Evolutionary conservation across 768 basidiomycete genomes (phyloP), one percentile per base, ranked within the genome.

Genomic region (Phlebiopsis gigantea): DNA sequence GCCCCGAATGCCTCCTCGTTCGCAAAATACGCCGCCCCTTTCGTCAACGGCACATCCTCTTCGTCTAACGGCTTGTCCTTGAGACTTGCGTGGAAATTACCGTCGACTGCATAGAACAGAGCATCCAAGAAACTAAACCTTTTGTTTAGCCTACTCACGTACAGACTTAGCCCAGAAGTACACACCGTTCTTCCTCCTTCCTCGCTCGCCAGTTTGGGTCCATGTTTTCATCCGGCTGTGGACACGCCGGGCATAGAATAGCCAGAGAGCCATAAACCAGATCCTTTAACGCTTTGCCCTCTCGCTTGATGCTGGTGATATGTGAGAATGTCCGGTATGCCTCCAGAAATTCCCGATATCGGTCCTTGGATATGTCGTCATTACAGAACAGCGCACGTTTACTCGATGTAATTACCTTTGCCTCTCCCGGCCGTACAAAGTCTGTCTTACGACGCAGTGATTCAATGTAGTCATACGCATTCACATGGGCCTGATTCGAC

Each of bases 201-300:
- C 56, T 34, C 4, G 21, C 9, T 24, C 39, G 14, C 57, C 57
- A 61, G 6, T 51, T n/a, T n/a, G 61, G 51, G 46, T 60, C 53
- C 57, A 64, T 62, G 57, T 62, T 64, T 43, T 57, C 60, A 10
- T 26, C 56, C 2, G 54, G 55, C 28, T 64, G 63, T 0, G 63
- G 63, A 26, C 61, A 64, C 17, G 61, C 46, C 1, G 63, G 61
- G 45, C 63, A 64, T 14, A 48, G 21, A 1, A 52, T 30, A 1
- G 56, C 58, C 2, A 63, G 55, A 7, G 41, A 39, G 1, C 50
- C 55, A 10, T 42, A 31, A 6, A 3, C n/a, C 26, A 57, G 10
- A 14, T 53, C 26, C 1, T 15, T 9, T 1, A 17, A 6, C 21
- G 57, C 50, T 17, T 49, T 24, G 2, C 29, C 59, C 1, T 49